Percentiles rank a stretch among this genome's conserved stretches.
Conservation (phyloP, 177 flowering plant genomes). For the Vitis hybrid region DNA sequence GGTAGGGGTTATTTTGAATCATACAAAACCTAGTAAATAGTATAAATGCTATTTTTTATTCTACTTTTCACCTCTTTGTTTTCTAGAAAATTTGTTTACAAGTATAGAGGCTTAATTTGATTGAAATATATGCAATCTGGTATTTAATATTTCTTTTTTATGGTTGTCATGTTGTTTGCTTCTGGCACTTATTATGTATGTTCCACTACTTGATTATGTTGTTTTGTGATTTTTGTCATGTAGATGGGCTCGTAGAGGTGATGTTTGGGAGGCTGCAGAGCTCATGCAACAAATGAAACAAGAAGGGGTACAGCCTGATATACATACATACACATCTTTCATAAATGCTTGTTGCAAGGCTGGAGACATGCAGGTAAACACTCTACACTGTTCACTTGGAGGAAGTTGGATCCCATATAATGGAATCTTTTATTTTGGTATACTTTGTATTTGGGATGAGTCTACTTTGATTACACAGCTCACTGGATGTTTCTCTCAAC, state of each 20-base stretch:
- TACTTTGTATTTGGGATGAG: too few species aligned
- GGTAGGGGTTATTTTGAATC: slow-evolving; percentile 48
- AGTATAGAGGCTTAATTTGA: not conserved
- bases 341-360: slow-evolving; percentile 96
- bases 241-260: slow-evolving; percentile 99
- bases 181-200: not conserved
- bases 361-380: slow-evolving; percentile 87
- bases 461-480: too few species aligned
- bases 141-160: not conserved
- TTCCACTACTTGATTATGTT: slow-evolving; percentile 1
- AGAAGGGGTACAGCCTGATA: slow-evolving; percentile 85
- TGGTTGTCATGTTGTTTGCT: not conserved
- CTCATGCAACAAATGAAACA: slow-evolving; percentile 92
- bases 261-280: slow-evolving; percentile 99
- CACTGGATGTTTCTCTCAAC: too few species aligned
- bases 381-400: not conserved
- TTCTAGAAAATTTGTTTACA: not conserved
- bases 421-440: too few species aligned
- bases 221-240: slow-evolving; percentile 9
- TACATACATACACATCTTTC: slow-evolving; percentile 93
- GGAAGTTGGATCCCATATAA: not conserved
- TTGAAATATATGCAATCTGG: not conserved
- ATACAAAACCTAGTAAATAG: not conserved
- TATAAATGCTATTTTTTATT: not conserved
- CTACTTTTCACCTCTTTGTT: slow-evolving; percentile 1